Conservation (phyloP, 805 yeast species). For the Metschnikowia bowlesiae region DNA sequence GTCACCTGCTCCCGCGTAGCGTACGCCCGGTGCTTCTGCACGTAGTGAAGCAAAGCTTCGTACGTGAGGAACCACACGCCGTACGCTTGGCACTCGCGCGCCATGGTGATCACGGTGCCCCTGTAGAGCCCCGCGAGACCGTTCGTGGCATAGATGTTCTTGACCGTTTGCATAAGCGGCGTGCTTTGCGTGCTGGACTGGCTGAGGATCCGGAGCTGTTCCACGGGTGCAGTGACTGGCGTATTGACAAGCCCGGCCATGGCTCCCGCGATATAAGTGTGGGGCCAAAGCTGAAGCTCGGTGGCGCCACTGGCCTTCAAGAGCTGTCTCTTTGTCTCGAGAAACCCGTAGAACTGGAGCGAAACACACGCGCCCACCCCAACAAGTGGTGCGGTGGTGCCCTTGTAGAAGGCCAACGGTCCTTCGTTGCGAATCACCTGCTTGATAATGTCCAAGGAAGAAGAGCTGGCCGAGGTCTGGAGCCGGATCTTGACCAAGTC, state of each 20-base stretch:
- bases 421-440: slow-evolving; percentile 41
- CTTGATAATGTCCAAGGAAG: slow-evolving; percentile 31
- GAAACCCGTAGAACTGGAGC: slow-evolving; percentile 66
- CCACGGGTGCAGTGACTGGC: slow-evolving; percentile 61
- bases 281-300: slow-evolving; percentile 47
- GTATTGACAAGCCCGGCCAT: slow-evolving; percentile 63
- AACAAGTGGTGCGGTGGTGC: slow-evolving; percentile 41
- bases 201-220: slow-evolving; percentile 58
- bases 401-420: slow-evolving; percentile 40
- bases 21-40: slow-evolving; percentile 30
- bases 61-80: slow-evolving; percentile 72
- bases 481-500: slow-evolving; percentile 41
- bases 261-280: slow-evolving; percentile 60
- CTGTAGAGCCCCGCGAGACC: slow-evolving; percentile 55
- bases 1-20: slow-evolving; percentile 45
- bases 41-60: slow-evolving; percentile 48
- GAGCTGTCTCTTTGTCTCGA: slow-evolving; percentile 60
- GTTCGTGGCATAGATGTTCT: slow-evolving; percentile 34
- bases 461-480: slow-evolving; percentile 32
- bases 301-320: slow-evolving; percentile 23
- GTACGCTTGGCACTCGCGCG: slow-evolving; percentile 66
- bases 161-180: slow-evolving; percentile 33
- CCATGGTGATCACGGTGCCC: slow-evolving; percentile 50
- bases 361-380: slow-evolving; percentile 58
- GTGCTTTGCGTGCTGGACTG: slow-evolving; percentile 43